Base-by-base conservation (phyloP, 139 green algal species). In the Chlorella sorokiniana region DNA sequence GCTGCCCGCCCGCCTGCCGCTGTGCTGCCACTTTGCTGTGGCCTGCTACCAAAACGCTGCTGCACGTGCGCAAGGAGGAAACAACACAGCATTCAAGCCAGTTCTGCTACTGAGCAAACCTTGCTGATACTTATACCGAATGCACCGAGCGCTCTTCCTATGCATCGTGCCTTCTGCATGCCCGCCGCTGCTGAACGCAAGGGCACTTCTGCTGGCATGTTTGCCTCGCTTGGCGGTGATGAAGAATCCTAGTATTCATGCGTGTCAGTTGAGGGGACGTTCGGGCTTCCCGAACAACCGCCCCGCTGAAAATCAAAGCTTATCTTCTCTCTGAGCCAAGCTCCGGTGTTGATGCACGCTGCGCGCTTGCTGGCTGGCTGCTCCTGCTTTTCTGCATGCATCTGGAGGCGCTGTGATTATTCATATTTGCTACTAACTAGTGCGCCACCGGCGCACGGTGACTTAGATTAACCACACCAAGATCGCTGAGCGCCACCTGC, bases 391-490 rank as follows among this genome's bases (percentile, higher is more conserved):
- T 18, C 33, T 48, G 35, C 31, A 38, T 35, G 20, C 40, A 44
- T 45, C 10, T 77, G 6, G 0, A 7, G 25, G 82, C 37, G 64
- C 68, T 37, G 40, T 76, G 72, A 82, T 83, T 56, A 61, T 1
- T 71, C 37, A 62, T 88, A 88, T 88, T 88, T 88, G 84, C 84
- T 88, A 88, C 84, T 88, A 70, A 78, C 74, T 71, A 87, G 83
- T 81, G 71, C 40, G 25, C 31, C 27, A 27, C 25, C 23, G 27
- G 56, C 56, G 27, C 23, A 45, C 74, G 10, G 74, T 85, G 78
- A 85, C 71, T 65, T 76, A 75, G 72, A 29, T 42, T 37, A 45
- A 68, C 33, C 82, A 44, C 84, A 88, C 84, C 84, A 88, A 88
- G 84, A 88, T 88, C 79, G 51, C 48, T 88, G 84, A 88, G 77